phyloP scores from a whole-genome alignment of 441 rosid species.

The Brassica balearica region DNA sequence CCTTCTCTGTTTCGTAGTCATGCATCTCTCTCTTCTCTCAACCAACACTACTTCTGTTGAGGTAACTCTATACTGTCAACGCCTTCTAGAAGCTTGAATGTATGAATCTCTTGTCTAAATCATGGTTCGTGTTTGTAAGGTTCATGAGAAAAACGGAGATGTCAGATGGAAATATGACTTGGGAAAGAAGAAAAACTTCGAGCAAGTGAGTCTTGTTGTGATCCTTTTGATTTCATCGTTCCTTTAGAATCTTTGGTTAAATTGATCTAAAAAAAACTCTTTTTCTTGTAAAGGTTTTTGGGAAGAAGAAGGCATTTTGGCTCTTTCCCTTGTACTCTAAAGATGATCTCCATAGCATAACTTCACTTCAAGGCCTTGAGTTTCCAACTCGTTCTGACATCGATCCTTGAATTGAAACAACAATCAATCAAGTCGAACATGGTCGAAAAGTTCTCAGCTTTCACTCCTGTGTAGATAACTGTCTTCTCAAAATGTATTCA shows the following conservation, averaged over 20 bases:
- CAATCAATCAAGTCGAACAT: background rate
- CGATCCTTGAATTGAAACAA: slow-evolving; percentile 49
- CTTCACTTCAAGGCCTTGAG: slow-evolving; percentile 75
- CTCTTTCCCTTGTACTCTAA: slow-evolving; percentile 70
- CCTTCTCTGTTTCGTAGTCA: slow-evolving; percentile 85
- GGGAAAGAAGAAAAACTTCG: slow-evolving; percentile 83
- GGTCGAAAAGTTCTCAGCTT: background rate
- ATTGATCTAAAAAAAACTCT: background rate
- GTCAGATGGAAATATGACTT: slow-evolving; percentile 84
- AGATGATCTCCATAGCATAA: slow-evolving; percentile 69
- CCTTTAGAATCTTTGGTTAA: background rate
- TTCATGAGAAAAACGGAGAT: slow-evolving; percentile 76
- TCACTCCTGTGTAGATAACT: slow-evolving; percentile 23
- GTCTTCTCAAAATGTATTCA: slow-evolving; percentile 10
- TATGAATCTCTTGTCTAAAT: slow-evolving; percentile 16
- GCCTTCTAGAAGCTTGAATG: slow-evolving; percentile 17
- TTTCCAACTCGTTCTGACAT: slow-evolving; percentile 70
- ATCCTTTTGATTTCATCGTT: background rate
- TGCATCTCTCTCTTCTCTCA: slow-evolving; percentile 84
- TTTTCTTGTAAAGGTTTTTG: slow-evolving; percentile 68
- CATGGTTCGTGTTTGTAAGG: slow-evolving; percentile 48
- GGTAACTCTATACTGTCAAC: slow-evolving; percentile 46
- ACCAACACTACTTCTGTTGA: slow-evolving; percentile 88
- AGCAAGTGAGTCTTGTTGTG: slow-evolving; percentile 60
- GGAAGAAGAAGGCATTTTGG: slow-evolving; percentile 74